phyloP scores from a whole-genome alignment of 306 rosid species.

The Medicago lupulina region DNA sequence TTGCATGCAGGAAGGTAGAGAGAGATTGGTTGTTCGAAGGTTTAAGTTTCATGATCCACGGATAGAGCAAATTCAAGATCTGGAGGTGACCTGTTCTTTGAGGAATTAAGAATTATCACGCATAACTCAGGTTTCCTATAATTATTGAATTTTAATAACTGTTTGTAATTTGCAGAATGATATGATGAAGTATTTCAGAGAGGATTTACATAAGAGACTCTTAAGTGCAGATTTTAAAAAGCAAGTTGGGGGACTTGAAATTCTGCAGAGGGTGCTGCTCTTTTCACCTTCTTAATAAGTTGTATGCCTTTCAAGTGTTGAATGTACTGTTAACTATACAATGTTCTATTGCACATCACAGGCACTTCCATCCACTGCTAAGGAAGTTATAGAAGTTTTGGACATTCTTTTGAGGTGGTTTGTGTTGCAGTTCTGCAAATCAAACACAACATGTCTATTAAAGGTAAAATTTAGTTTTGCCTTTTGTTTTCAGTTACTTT shows the following conservation, averaged over 20 bases:
- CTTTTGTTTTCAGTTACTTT: not conserved
- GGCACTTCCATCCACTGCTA: constrained; percentile 87
- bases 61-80: constrained; percentile 95
- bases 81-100: constrained; percentile 66
- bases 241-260: constrained; percentile 97
- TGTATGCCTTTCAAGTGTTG: constrained; percentile 26
- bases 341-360: constrained; percentile 45
- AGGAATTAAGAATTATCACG: constrained; percentile 16
- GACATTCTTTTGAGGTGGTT: constrained; percentile 95
- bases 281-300: constrained; percentile 16
- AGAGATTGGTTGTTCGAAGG: constrained; percentile 82
- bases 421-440: constrained; percentile 95
- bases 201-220: constrained; percentile 94
- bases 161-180: constrained; percentile 69
- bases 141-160: constrained; percentile 35
- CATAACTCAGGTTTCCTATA: constrained; percentile 29
- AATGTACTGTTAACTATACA: constrained; percentile 19
- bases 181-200: constrained; percentile 91
- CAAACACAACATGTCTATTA: constrained; percentile 92
- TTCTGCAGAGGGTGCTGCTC: constrained; percentile 85
- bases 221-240: constrained; percentile 91
- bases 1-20: constrained; percentile 87
- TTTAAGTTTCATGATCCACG: constrained; percentile 96
- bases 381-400: constrained; percentile 85
- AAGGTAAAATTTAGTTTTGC: constrained; percentile 60